These are phyloP conservation scores for Atalantia buxifolia DNA, from an alignment of 345 rosid species.

Conservation along the genomic window DNA sequence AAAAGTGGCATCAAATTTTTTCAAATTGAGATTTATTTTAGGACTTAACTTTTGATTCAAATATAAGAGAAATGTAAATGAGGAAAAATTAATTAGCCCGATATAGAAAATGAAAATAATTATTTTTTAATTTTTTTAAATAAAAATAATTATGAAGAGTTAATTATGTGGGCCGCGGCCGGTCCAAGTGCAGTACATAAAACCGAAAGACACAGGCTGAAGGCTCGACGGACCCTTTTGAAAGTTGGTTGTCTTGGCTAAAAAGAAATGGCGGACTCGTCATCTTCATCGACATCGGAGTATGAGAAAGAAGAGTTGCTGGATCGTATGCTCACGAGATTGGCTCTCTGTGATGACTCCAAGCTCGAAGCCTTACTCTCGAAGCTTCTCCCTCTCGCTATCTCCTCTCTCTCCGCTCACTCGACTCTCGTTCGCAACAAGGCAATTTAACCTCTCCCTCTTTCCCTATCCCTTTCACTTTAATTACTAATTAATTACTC, in stretches of 20 bases:
- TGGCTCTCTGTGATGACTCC: slow-evolving; percentile 89
- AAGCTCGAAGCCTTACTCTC: slow-evolving; percentile 69
- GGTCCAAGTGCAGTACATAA: neutral
- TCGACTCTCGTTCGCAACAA: slow-evolving; percentile 69
- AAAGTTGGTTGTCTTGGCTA: slow-evolving; percentile 1
- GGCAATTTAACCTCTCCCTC: slow-evolving; percentile 31
- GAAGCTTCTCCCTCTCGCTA: slow-evolving; percentile 74
- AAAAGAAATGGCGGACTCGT: slow-evolving; percentile 51
- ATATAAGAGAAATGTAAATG: no score
- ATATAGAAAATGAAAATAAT: no score
- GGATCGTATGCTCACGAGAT: slow-evolving; percentile 87
- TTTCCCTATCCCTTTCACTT: neutral
- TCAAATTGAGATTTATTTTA: no score
- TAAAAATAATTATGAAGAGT: no score
- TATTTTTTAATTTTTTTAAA: no score
- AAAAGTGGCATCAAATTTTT: no score
- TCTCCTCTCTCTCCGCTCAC: slow-evolving; percentile 68
- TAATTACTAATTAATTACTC: neutral
- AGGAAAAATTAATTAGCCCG: no score
- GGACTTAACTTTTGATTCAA: no score
- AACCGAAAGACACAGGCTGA: neutral
- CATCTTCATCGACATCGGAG: slow-evolving; percentile 44
- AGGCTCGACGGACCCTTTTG: neutral
- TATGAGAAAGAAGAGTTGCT: slow-evolving; percentile 79
- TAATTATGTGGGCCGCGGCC: neutral